These are phyloP conservation scores for Chlamydomonas sphaeroides DNA, from an alignment of 139 green algal species.

Conservation along the genomic window DNA sequence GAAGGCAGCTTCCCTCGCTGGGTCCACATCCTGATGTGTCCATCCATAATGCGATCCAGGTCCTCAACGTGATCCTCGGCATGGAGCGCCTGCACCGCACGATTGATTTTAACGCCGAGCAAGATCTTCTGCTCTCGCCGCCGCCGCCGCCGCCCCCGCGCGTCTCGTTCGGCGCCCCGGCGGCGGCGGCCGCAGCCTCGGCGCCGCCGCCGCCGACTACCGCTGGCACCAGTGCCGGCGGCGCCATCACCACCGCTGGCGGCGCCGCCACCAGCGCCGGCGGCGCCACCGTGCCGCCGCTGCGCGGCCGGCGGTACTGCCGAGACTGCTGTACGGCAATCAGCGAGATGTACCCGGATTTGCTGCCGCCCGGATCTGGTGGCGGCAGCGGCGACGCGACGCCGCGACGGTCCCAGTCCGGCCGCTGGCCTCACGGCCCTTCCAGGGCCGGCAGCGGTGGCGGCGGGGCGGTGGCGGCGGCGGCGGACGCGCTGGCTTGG, in stretches of 20 bases:
- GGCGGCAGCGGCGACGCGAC: too few species aligned
- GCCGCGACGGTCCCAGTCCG: too few species aligned
- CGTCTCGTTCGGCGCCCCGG: background rate
- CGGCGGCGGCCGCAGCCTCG: background rate
- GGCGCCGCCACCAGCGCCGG: background rate
- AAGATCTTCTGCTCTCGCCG: too few species aligned
- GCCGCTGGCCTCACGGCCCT: too few species aligned
- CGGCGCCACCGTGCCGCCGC: background rate
- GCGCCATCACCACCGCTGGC: background rate
- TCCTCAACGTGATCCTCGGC: conserved; percentile 82
- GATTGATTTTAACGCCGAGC: conserved; percentile 50
- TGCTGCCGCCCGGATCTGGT: too few species aligned
- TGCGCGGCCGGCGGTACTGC: conserved; percentile 26
- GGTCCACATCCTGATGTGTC: too few species aligned
- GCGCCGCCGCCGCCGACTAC: background rate
- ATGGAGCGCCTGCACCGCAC: conserved; percentile 83
- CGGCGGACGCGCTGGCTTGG: too few species aligned
- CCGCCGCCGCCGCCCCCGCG: background rate
- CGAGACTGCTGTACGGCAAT: conserved; percentile 7
- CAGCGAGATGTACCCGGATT: conserved; percentile 19
- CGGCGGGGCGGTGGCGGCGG: too few species aligned
- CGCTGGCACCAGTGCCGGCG: background rate
- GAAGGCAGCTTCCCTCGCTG: too few species aligned
- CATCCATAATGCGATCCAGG: conserved; percentile 49
- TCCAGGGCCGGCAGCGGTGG: too few species aligned